phyloP scores from a whole-genome alignment of 768 basidiomycete species.

The Xerocomellus amylosporus region DNA sequence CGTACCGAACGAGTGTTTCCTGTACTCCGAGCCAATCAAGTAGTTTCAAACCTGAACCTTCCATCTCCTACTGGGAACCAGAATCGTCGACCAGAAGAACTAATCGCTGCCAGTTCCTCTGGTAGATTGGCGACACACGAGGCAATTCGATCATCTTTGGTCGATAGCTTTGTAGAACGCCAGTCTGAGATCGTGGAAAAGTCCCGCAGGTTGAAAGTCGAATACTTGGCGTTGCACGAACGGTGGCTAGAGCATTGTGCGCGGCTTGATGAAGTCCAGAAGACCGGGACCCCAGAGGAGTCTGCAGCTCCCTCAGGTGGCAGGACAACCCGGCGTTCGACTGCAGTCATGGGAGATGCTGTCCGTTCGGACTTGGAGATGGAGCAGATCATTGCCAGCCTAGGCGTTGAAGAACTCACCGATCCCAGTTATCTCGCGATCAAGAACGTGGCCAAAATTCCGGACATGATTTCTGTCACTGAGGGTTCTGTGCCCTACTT shows the following conservation, averaged over 20 bases:
- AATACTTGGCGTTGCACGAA: constrained; percentile 68
- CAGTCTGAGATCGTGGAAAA: constrained; percentile 53
- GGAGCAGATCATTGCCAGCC: constrained; percentile 93
- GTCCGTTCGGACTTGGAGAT: constrained; percentile 95
- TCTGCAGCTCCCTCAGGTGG: constrained; percentile 40
- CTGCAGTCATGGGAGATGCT: constrained; percentile 75
- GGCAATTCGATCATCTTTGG: constrained; percentile 46
- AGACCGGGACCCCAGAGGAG: constrained; percentile 35
- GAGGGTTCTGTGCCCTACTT: constrained; percentile 56
- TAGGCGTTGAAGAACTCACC: constrained; percentile 89
- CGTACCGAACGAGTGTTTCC: constrained; percentile 62
- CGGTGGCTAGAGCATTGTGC: constrained; percentile 73
- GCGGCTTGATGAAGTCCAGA: constrained; percentile 54
- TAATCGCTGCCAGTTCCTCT: constrained; percentile 38
- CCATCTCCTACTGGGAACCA: constrained; percentile 33
- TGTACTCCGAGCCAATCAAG: constrained; percentile 58
- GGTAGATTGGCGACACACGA: constrained; percentile 38
- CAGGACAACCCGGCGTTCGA: constrained; percentile 71
- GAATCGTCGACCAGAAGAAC: constrained; percentile 49
- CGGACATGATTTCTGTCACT: constrained; percentile 83
- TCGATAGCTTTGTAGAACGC: constrained; percentile 52
- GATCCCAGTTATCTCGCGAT: constrained; percentile 87
- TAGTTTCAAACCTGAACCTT: constrained; percentile 36
- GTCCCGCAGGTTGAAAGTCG: constrained; percentile 50
- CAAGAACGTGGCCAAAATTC: constrained; percentile 81